Percentiles rank a stretch among this genome's conserved stretches.
phyloP scores from a whole-genome alignment of 2,329 filamentous ascomycete genomes.

The Bipolaris oryzae region DNA sequence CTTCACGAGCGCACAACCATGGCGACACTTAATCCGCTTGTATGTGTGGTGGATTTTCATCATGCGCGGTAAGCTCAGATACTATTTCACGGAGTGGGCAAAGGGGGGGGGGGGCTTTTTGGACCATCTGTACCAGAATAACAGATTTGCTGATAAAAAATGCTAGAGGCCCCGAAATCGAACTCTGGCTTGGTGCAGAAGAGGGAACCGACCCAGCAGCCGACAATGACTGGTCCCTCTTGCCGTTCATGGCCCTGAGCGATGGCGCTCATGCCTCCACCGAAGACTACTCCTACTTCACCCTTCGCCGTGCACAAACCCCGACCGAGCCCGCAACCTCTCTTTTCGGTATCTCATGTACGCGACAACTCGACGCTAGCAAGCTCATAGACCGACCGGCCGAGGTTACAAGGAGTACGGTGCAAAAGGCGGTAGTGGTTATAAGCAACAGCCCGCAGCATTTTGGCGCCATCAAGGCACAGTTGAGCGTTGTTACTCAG shows the following conservation, averaged over 20 bases:
- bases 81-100: slow-evolving; percentile 1
- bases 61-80: slow-evolving; percentile 52
- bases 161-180: slow-evolving; percentile 82
- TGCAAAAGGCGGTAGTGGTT: slow-evolving; percentile 97
- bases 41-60: slow-evolving; percentile 61
- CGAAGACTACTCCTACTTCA: slow-evolving; percentile 99
- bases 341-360: slow-evolving; percentile 95
- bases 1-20: slow-evolving; percentile 39
- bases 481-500: slow-evolving; percentile 85
- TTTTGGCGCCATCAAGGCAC: slow-evolving; percentile 89
- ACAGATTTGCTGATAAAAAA: not conserved
- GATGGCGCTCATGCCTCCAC: slow-evolving; percentile 91
- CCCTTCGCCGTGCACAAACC: slow-evolving; percentile 68
- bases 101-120: not conserved
- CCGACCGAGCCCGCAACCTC: slow-evolving; percentile 68
- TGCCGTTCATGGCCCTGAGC: slow-evolving; percentile 96
- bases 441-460: slow-evolving; percentile 88
- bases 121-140: not conserved
- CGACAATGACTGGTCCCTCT: slow-evolving; percentile 86
- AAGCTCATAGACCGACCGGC: slow-evolving; percentile 77
- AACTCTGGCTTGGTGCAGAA: slow-evolving; percentile 82
- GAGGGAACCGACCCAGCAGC: slow-evolving; percentile 77
- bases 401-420: slow-evolving; percentile 95
- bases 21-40: slow-evolving; percentile 48
- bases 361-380: slow-evolving; percentile 83